Percentiles rank a stretch among this genome's conserved stretches.
These are phyloP conservation scores for Lolium perenne DNA, from an alignment of 176 grass and related monocot species.

Conservation along the genomic window DNA sequence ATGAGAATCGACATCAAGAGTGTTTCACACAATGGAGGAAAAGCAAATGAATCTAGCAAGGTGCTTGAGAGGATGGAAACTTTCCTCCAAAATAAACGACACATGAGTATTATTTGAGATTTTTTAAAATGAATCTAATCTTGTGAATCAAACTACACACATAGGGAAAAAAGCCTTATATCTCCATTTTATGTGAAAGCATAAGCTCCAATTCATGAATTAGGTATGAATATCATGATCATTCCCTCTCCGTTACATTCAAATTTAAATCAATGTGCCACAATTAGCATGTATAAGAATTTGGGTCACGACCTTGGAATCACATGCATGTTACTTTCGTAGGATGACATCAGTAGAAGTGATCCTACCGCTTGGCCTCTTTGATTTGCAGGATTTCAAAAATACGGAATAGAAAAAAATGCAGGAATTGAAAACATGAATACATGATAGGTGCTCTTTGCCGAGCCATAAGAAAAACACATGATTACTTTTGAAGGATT, in stretches of 20 bases:
- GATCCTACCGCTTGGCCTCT: background rate
- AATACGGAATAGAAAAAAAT: background rate
- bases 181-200: background rate
- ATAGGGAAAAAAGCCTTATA: background rate
- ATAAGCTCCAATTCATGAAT: no score
- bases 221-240: no score
- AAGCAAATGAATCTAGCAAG: background rate
- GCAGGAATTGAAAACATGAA: background rate
- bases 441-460: background rate
- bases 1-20: background rate
- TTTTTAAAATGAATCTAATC: background rate
- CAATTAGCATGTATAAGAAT: background rate
- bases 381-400: no score
- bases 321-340: background rate
- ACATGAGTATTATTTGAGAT: no score
- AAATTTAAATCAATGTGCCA: background rate
- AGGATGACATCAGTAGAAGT: background rate
- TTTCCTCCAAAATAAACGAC: background rate
- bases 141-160: background rate
- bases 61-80: background rate
- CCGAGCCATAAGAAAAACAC: background rate
- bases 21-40: background rate
- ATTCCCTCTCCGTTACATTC: no score
- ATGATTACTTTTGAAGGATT: background rate
- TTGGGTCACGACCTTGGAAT: background rate